Evolutionary conservation across 2,329 filamentous ascomycete genomes (phyloP).

Genomic region (Phoma sp.): DNA sequence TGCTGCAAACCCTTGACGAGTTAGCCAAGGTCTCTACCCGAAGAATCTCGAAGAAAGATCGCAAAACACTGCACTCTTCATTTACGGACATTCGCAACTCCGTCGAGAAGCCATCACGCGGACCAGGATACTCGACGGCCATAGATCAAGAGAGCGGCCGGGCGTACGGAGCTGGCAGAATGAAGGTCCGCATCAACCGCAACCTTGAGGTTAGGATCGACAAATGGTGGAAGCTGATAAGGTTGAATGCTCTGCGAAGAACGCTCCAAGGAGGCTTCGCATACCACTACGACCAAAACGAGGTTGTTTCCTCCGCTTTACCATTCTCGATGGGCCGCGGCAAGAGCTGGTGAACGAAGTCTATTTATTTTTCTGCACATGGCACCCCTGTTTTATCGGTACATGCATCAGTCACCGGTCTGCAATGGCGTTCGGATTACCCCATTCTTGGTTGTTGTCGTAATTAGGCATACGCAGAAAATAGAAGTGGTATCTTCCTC

Average conservation of each 20-base stretch:
- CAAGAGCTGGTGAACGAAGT: conserved; percentile 15
- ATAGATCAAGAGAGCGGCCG: conserved; percentile 66
- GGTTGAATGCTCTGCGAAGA: conserved; percentile 66
- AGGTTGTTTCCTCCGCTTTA: conserved; percentile 40
- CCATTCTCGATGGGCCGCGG: conserved; percentile 33
- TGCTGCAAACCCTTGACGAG: conserved; percentile 64
- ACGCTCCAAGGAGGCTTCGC: conserved; percentile 58
- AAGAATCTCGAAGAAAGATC: conserved; percentile 69
- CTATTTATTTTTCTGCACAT: background rate
- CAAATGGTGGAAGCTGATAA: conserved; percentile 75
- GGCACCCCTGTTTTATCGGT: background rate
- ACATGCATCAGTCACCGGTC: conserved; percentile 15
- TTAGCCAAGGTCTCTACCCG: conserved; percentile 67
- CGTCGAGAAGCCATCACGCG: conserved; percentile 69
- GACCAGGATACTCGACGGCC: conserved; percentile 70
- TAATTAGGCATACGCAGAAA: background rate
- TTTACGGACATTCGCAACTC: conserved; percentile 72
- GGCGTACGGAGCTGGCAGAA: conserved; percentile 64
- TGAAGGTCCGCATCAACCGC: conserved; percentile 64
- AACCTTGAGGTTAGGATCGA: conserved; percentile 69
- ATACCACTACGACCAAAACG: conserved; percentile 48
- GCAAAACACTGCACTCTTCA: conserved; percentile 68
- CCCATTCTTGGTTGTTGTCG: background rate
- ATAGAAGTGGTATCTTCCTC: background rate
- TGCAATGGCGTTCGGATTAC: conserved; percentile 13